These are phyloP conservation scores for Cladosporium sp. DNA, from an alignment of 2,329 filamentous ascomycete genomes.

Conservation along the genomic window DNA sequence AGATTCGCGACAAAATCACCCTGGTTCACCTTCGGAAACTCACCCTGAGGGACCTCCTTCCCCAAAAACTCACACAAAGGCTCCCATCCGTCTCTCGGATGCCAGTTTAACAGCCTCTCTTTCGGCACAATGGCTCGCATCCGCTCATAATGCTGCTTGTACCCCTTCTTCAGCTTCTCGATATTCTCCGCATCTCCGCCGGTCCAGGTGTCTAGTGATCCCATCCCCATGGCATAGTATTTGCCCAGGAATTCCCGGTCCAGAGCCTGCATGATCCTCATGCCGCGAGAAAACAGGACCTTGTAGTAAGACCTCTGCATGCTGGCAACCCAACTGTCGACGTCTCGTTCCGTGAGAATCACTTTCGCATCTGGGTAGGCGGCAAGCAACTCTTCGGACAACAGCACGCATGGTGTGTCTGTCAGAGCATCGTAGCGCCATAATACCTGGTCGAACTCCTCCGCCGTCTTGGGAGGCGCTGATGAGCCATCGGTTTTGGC, in stretches of 20 bases:
- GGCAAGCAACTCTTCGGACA: slow-evolving; percentile 16
- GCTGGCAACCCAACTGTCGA: slow-evolving; percentile 14
- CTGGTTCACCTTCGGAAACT: slow-evolving; percentile 29
- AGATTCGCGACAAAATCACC: neutral
- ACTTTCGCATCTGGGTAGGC: slow-evolving; percentile 21
- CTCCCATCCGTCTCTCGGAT: slow-evolving; percentile 30
- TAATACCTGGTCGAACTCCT: slow-evolving; percentile 16
- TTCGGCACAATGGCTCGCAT: neutral
- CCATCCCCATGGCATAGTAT: neutral
- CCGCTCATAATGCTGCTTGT: neutral
- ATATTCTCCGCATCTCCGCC: neutral
- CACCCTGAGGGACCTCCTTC: slow-evolving; percentile 30
- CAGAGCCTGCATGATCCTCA: neutral
- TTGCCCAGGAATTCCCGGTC: neutral
- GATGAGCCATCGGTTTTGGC: neutral
- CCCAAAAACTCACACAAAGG: slow-evolving; percentile 41
- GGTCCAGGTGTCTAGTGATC: neutral
- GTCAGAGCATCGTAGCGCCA: slow-evolving; percentile 17
- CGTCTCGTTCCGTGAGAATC: slow-evolving; percentile 18
- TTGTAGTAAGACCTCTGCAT: neutral
- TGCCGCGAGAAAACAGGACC: neutral
- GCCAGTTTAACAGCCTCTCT: slow-evolving; percentile 28
- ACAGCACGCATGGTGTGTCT: slow-evolving; percentile 15
- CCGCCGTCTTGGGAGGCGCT: neutral
- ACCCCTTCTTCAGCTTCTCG: neutral